phyloP scores from a whole-genome alignment of 2,329 filamentous ascomycete species.

The Arachnomyces sp. region DNA sequence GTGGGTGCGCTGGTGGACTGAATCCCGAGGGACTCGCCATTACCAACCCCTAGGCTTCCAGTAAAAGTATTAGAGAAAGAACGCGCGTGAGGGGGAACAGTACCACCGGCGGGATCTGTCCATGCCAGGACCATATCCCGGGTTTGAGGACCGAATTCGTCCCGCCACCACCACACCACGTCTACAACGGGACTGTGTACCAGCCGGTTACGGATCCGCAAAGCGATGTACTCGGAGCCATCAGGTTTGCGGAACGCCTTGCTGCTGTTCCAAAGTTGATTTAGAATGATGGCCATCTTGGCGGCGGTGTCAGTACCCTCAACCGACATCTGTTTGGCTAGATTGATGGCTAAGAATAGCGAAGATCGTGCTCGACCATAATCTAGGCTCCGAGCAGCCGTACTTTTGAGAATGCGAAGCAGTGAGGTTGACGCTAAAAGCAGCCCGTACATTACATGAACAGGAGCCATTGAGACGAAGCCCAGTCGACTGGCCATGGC shows the following conservation, averaged over 20 bases:
- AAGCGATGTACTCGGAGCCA: slow-evolving; percentile 24
- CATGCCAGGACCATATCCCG: no score
- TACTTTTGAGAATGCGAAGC: slow-evolving; percentile 33
- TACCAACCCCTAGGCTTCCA: no score
- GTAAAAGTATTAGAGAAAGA: no score
- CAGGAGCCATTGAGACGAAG: slow-evolving; percentile 18
- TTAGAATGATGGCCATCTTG: slow-evolving; percentile 27
- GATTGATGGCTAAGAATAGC: slow-evolving; percentile 31
- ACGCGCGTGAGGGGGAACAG: no score
- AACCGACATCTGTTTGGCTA: slow-evolving; percentile 31
- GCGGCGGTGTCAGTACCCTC: slow-evolving; percentile 29
- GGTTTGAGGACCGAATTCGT: no score
- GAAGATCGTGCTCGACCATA: slow-evolving; percentile 25
- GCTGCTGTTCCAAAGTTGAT: slow-evolving; percentile 34
- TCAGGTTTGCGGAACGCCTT: slow-evolving; percentile 34
- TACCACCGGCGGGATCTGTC: no score
- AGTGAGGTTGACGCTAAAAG: slow-evolving; percentile 26
- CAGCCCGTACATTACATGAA: slow-evolving; percentile 23
- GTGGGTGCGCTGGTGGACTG: no score
- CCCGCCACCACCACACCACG: slow-evolving; percentile 36
- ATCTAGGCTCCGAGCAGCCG: slow-evolving; percentile 24
- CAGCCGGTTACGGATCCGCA: slow-evolving; percentile 35
- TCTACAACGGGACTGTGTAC: slow-evolving; percentile 32
- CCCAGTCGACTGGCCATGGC: slow-evolving; percentile 15
- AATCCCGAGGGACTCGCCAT: no score